Base-by-base conservation (phyloP, 768 basidiomycete species). In the Cystobasidium tubakii region DNA sequence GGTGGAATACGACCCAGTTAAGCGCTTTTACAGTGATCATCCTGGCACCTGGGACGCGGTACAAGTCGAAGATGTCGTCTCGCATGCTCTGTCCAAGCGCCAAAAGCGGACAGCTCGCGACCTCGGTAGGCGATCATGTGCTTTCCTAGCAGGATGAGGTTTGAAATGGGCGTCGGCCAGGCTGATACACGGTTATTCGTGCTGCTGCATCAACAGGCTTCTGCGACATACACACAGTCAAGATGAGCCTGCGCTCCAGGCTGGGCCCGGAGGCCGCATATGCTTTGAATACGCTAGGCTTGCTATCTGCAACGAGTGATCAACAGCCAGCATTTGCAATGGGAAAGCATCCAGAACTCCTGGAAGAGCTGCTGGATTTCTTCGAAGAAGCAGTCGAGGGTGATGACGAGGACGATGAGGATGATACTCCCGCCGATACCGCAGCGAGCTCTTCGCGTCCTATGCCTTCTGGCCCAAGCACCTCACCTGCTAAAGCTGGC, bases 181-280 rank as follows among this genome's bases (percentile, higher is more conserved):
- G 31, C 53, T 13, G 13, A 25, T 29, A n/a, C 27, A 23, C 57
- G 15, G 57, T 10, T 62, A 19, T 43, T 1, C 43, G 63, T 25
- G 63, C 31, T 39, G 7, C 7, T 54, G 2, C 4, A n/a, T 17
- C 9, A 19, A 36, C 66, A 79, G 78, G 79, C 21, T 54, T 71
- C 43, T 73, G 80, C 55, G 94, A 98, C 78, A 88, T 97, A 73
- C 93, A 96, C 79, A 88, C 88, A n/a, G 84, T 99, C 63, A 88
- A 88, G n/a, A 88, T 99, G 89, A 90, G 90, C 34, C 83, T 99
- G 46, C 89, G 93, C 36, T 95, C 90, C 42, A 85, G 94, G 42
- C 82, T 97, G 50, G 85, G 88, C 10, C 84, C 87, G 57, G 95
- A 99, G 81, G 83, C 94, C 66, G 89, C 92, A 1, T 98, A 93